phyloP scores from a whole-genome alignment of 148 eudicot genomes.

The Rhododendron henanense region DNA sequence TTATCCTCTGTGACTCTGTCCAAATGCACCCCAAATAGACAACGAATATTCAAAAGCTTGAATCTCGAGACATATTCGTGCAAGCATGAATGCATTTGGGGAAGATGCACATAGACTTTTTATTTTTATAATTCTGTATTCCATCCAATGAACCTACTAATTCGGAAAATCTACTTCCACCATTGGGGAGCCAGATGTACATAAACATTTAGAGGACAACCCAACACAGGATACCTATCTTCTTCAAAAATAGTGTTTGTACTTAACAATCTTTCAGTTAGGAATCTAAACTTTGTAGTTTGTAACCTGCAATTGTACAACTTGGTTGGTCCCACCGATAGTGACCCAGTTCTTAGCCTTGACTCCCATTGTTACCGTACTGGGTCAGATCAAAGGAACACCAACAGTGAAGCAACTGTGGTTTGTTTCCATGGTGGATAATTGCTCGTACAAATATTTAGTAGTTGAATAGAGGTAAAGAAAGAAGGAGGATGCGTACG shows the following conservation, averaged over 20 bases:
- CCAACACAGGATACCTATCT: neutral
- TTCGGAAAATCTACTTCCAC: neutral
- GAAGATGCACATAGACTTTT: neutral
- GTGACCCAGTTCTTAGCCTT: neutral
- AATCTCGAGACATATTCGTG: neutral
- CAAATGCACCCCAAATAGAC: neutral
- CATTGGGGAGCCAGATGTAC: neutral
- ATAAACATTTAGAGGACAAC: neutral
- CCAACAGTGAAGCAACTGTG: neutral
- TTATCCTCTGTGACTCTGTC: neutral
- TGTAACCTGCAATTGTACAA: neutral
- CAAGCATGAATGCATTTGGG: neutral
- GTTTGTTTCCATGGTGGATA: neutral
- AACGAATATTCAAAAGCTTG: neutral
- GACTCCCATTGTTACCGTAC: neutral
- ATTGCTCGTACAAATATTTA: neutral
- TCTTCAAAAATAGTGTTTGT: neutral
- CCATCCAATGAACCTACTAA: no score
- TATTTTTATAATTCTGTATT: no score
- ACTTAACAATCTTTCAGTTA: neutral
- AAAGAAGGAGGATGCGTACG: conserved; percentile 33
- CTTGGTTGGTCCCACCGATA: neutral
- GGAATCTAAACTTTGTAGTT: neutral
- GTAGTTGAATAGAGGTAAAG: neutral
- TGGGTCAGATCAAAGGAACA: neutral